Conservation (phyloP, 805 yeast genomes). For the Yarrowia deformans region DNA sequence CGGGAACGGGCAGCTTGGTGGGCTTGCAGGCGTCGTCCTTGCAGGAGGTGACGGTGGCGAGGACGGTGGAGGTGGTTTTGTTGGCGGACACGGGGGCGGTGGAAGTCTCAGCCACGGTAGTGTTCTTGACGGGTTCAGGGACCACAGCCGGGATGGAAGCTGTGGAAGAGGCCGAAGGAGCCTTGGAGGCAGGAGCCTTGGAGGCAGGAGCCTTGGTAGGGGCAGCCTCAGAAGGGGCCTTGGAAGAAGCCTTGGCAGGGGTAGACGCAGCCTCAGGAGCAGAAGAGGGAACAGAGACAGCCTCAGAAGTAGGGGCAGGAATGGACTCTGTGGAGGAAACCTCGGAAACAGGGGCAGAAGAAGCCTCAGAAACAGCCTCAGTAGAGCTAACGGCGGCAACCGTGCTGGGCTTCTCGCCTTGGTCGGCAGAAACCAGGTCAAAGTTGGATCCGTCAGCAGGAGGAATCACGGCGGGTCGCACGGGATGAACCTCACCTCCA, state of each 20-base stretch:
- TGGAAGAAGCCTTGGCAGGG: neutral
- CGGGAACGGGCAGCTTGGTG: neutral
- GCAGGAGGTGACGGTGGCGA: conserved; percentile 26
- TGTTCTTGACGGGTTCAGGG: neutral
- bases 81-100: too few relatives aligned
- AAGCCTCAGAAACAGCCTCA: too few relatives aligned
- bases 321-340: too few relatives aligned
- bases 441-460: conserved; percentile 11
- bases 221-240: neutral
- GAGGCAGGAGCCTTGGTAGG: neutral
- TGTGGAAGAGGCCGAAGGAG: conserved; percentile 3
- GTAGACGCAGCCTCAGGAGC: too few relatives aligned
- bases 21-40: conserved; percentile 19
- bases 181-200: neutral
- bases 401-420: conserved; percentile 1
- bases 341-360: neutral
- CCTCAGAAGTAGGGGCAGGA: neutral
- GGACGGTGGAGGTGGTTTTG: conserved; percentile 4
- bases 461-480: conserved; percentile 29
- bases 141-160: neutral
- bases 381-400: too few relatives aligned
- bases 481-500: conserved; percentile 63
- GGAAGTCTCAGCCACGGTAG: neutral
- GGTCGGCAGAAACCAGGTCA: conserved; percentile 14
- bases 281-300: neutral